These are phyloP conservation scores for Backusella parvicylindrica DNA, from an alignment of 192 early-diverging fungal genomes.

Conservation along the genomic window DNA sequence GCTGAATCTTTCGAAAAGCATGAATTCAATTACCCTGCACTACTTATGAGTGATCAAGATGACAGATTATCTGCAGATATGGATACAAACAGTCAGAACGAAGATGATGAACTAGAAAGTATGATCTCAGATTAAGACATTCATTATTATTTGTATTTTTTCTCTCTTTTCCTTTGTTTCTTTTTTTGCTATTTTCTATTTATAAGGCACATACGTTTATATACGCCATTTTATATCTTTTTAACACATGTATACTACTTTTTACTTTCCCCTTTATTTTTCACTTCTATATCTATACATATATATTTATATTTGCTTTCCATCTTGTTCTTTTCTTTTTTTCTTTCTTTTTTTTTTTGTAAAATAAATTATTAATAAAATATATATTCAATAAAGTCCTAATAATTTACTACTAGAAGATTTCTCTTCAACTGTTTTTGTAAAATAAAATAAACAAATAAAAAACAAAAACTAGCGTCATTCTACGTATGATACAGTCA, in stretches of 20 bases:
- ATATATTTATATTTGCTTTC: constrained; percentile 7
- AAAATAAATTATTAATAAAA: not conserved
- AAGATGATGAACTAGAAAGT: constrained; percentile 21
- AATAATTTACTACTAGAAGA: not conserved
- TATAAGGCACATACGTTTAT: constrained; percentile 9
- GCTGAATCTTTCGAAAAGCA: not conserved
- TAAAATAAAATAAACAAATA: not conserved
- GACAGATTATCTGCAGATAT: not conserved
- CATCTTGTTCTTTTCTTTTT: not conserved
- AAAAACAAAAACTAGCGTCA: constrained; percentile 4
- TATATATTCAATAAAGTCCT: not conserved
- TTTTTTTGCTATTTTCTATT: not conserved
- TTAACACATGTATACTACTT: not conserved
- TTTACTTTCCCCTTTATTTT: not conserved
- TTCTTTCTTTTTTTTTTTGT: not conserved
- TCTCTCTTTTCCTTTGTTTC: not conserved
- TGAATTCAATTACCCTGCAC: constrained; percentile 7
- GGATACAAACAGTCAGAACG: not conserved
- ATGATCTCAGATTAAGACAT: constrained; percentile 11
- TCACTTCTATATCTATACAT: not conserved
- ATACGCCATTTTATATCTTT: not conserved
- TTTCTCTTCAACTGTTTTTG: not conserved
- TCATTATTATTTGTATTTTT: not conserved
- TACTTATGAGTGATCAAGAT: constrained; percentile 10
- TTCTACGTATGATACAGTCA: constrained; percentile 1